phyloP scores from a whole-genome alignment of 805 yeast genomes.

The Wickerhamiella galacta region DNA sequence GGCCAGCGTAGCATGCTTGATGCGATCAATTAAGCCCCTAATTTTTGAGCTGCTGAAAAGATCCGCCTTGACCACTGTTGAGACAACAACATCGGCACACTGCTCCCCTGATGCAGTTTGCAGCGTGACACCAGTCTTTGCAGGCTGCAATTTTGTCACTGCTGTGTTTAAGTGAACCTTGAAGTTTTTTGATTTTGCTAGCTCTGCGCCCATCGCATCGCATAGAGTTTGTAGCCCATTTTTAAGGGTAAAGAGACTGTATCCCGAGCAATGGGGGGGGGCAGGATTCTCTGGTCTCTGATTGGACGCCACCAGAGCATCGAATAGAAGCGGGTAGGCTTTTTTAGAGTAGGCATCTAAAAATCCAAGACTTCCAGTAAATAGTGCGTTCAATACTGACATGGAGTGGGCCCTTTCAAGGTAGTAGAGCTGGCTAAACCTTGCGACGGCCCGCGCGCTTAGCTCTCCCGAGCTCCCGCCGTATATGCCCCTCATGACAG shows the following conservation, averaged over 20 bases:
- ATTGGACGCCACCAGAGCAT: slow-evolving; percentile 12
- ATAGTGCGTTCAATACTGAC: slow-evolving; percentile 35
- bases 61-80: no score
- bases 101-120: not conserved
- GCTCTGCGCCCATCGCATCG: slow-evolving; percentile 12
- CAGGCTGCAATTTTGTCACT: slow-evolving; percentile 7
- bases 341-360: slow-evolving; percentile 14
- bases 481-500: slow-evolving; percentile 74
- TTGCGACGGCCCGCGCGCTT: slow-evolving; percentile 39
- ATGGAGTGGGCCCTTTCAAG: slow-evolving; percentile 34
- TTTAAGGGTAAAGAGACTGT: slow-evolving; percentile 14
- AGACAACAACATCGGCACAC: slow-evolving; percentile 7
- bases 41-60: no score
- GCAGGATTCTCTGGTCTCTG: slow-evolving; percentile 1
- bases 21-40: no score
- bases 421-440: slow-evolving; percentile 38
- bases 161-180: slow-evolving; percentile 9
- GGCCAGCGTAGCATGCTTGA: slow-evolving; percentile 35
- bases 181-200: slow-evolving; percentile 11
- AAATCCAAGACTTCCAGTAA: slow-evolving; percentile 22
- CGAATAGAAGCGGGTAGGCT: slow-evolving; percentile 16
- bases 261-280: slow-evolving; percentile 5
- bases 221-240: slow-evolving; percentile 19
- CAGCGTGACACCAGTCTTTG: no score
- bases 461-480: slow-evolving; percentile 63